Conservation (phyloP, 148 eudicot species). For the Spergularia marina region DNA sequence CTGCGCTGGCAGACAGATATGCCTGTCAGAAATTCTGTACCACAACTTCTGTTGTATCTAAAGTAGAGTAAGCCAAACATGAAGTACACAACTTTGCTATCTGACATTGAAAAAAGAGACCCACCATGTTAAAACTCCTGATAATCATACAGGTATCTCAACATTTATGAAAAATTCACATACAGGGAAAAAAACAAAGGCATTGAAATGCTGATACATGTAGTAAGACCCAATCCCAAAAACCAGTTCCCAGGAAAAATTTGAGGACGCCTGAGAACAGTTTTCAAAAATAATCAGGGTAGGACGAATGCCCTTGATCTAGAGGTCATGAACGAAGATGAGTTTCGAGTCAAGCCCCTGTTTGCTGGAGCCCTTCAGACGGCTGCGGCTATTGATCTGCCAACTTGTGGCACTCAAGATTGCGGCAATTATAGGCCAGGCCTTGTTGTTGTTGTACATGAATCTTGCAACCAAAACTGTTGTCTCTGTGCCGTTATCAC, state of each 20-base stretch:
- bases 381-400: neutral
- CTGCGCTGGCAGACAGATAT: no score
- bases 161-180: neutral
- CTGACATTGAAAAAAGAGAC: no score
- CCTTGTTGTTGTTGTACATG: neutral
- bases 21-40: no score
- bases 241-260: neutral
- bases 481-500: slow-evolving; percentile 10
- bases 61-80: no score
- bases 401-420: no score
- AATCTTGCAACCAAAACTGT: slow-evolving; percentile 24
- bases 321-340: neutral
- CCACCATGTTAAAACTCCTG: neutral
- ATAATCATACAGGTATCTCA: neutral
- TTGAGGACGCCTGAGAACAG: neutral
- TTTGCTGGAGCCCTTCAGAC: neutral
- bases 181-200: no score
- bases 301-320: neutral
- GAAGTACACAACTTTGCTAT: no score
- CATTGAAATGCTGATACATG: no score
- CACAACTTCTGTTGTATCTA: no score
- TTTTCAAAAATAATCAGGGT: neutral
- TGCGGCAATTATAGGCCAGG: neutral
- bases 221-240: neutral
- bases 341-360: neutral